Conservation (phyloP, 768 basidiomycete species). For the Trametes cinnabarina region DNA sequence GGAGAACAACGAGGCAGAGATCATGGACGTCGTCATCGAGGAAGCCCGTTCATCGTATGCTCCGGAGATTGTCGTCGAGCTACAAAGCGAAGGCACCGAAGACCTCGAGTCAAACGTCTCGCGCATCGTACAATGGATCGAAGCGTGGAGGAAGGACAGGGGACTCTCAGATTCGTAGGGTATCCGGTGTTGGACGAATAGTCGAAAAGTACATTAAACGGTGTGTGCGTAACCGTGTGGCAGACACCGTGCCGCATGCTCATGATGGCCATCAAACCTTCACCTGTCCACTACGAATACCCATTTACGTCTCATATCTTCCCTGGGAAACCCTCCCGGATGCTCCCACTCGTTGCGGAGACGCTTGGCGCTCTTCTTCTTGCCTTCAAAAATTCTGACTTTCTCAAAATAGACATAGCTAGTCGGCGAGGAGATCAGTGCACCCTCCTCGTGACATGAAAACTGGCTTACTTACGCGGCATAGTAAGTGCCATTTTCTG, state of each 20-base stretch:
- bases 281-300: no score
- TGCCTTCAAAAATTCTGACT: conserved; percentile 42
- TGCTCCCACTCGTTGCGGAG: conserved; percentile 34
- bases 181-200: no score
- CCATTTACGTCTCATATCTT: conserved; percentile 19
- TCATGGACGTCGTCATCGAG: conserved; percentile 88
- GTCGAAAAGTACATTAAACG: no score
- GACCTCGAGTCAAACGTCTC: conserved; percentile 87
- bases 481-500: conserved; percentile 45
- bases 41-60: conserved; percentile 89
- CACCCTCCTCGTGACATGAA: no score
- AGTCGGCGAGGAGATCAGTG: background rate
- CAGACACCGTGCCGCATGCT: no score
- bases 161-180: conserved; percentile 1
- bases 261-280: no score
- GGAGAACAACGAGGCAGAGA: conserved; percentile 98
- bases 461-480: conserved; percentile 36
- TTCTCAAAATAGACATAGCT: conserved; percentile 52
- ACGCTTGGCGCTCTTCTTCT: conserved; percentile 45
- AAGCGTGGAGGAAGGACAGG: conserved; percentile 54
- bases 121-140: conserved; percentile 87
- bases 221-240: no score
- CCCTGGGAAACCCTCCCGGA: conserved; percentile 16
- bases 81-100: conserved; percentile 71
- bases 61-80: conserved; percentile 80